Evolutionary conservation across 306 rosid genomes (phyloP).

Genomic region (Quillaja saponaria): DNA sequence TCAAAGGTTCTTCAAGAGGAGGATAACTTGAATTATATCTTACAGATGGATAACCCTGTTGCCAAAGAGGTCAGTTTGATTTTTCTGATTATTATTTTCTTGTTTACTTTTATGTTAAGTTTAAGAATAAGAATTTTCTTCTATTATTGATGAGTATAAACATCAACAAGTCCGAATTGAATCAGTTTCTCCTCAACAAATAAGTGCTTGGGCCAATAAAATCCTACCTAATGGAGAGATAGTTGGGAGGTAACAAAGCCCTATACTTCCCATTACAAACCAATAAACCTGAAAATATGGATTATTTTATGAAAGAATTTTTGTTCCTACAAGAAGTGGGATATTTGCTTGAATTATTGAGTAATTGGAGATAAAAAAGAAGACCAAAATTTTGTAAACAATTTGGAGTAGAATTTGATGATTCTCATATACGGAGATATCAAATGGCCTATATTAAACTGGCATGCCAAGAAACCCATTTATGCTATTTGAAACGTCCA

Average conservation of each 20-base stretch:
- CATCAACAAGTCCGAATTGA: too few relatives aligned
- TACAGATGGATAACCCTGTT: constrained; percentile 51
- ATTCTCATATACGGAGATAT: too few relatives aligned
- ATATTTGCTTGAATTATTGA: not conserved
- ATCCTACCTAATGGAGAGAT: not conserved
- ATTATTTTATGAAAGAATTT: not conserved
- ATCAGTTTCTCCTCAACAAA: too few relatives aligned
- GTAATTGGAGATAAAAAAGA: too few relatives aligned
- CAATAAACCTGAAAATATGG: not conserved
- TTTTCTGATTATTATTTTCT: constrained; percentile 16
- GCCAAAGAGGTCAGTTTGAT: constrained; percentile 66
- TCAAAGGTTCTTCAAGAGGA: constrained; percentile 64
- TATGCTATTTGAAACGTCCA: not conserved
- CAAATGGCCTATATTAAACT: too few relatives aligned
- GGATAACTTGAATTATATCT: constrained; percentile 57
- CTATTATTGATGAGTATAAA: too few relatives aligned
- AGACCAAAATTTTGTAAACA: too few relatives aligned
- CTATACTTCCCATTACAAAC: not conserved
- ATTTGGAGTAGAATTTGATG: too few relatives aligned
- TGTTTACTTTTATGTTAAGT: too few relatives aligned
- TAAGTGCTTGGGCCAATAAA: too few relatives aligned
- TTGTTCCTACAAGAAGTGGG: not conserved
- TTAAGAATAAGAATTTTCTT: too few relatives aligned
- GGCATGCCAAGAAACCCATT: not conserved
- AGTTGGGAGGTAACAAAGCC: not conserved